Base-by-base conservation (phyloP, 2,329 filamentous ascomycete genomes). In the Colletotrichum eleusines region DNA sequence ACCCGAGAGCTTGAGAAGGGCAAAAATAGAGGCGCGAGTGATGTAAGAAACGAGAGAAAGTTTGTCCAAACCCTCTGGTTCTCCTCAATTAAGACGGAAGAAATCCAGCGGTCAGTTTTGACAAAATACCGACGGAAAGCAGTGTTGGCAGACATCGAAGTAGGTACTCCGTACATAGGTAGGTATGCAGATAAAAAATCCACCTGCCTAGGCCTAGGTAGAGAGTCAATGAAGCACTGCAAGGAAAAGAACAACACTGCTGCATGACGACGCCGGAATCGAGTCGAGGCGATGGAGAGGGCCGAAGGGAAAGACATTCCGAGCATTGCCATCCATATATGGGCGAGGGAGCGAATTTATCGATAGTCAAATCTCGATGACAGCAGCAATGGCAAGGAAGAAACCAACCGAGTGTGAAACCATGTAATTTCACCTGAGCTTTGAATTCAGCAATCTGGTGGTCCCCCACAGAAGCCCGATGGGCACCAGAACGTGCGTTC, bases 381-480 rank as follows among this genome's bases (percentile, higher is more conserved):
- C 18, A 31, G 9, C 65, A 26, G 12, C 26, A 44, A 58, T 11
- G 14, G 20, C 44, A 33, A 26, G n/a, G 53, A 23, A 55, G 23
- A 42, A 26, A 54, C 3, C 31, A 9, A 3, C 46, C 35, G 53
- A 6, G 35, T 31, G 44, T 53, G 53, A 69, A 53, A 63, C 48
- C 18, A 23, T 38, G 48, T 20, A 64, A 57, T 57, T 33, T 51
- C 59, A 62, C 59, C 38, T 18, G 31, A 33, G 59, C 53, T 18
- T 42, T 42, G 20, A 23, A 64, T 58, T 57, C 63, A 66, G 63
- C 55, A 57, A 42, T 58, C 57, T 70, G 63, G 67, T 40, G 63
- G 48, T 68, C 64, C 69, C 67, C 69, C 64, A 71, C 64, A 71
- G 18, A 63, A 63, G 69, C 58, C 69, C 69, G 64, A 57, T 26